A percentile compares a stretch with the other conserved stretches of the same genome.
These are phyloP conservation scores for Mortierella sp. DNA, from an alignment of 371 early-diverging fungal genomes.

Conservation along the genomic window DNA sequence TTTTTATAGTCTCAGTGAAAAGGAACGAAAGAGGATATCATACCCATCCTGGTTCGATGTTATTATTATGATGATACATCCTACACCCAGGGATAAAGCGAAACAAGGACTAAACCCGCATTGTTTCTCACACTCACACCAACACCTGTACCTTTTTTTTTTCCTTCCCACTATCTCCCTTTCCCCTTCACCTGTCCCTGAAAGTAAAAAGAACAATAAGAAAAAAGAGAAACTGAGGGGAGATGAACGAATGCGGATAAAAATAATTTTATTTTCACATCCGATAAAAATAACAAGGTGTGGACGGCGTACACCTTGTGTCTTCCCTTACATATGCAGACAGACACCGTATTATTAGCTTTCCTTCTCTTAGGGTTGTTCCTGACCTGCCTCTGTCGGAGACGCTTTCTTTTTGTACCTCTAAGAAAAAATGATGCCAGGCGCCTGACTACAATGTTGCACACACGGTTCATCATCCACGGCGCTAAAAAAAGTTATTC, in stretches of 20 bases:
- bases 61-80: no score
- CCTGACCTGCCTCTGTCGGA: background rate
- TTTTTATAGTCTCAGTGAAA: background rate
- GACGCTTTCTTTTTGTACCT: background rate
- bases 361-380: background rate
- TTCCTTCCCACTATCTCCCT: no score
- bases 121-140: background rate
- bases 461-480: background rate
- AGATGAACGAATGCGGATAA: background rate
- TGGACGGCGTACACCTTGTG: background rate
- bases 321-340: background rate
- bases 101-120: background rate
- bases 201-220: background rate
- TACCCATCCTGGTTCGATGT: background rate
- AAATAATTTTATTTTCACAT: background rate
- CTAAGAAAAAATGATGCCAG: background rate
- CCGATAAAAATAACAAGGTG: conserved; percentile 8
- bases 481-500: background rate
- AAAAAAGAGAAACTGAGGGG: background rate
- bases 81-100: background rate
- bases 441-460: background rate
- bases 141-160: background rate
- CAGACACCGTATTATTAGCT: background rate
- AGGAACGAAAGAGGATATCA: background rate
- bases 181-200: background rate